Percentiles rank a stretch among this genome's conserved stretches.
phyloP scores from a whole-genome alignment of 108 stramenopile genomes.

The Skeletonema menzelii region DNA sequence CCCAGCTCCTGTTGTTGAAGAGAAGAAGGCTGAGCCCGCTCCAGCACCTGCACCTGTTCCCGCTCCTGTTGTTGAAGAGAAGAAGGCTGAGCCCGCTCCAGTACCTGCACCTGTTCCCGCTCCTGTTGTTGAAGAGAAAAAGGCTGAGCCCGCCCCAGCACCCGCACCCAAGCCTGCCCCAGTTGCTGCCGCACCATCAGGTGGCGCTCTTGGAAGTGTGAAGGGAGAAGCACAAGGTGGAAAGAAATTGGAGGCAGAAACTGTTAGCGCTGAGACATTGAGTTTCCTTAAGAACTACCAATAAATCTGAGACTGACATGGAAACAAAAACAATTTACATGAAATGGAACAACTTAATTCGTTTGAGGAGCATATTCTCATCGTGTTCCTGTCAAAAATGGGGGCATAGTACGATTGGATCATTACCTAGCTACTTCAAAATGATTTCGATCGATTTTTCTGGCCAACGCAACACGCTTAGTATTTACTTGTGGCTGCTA shows the following conservation, averaged over 20 bases:
- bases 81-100: constrained; percentile 21
- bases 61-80: constrained; percentile 11
- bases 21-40: constrained; percentile 13
- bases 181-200: constrained; percentile 8
- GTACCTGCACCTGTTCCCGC: constrained; percentile 23
- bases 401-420: background rate
- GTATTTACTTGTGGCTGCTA: constrained; percentile 1
- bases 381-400: background rate
- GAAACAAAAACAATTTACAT: background rate
- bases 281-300: constrained; percentile 71
- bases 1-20: constrained; percentile 19
- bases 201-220: constrained; percentile 67
- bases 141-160: constrained; percentile 20
- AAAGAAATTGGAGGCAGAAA: constrained; percentile 78
- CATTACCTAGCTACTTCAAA: background rate
- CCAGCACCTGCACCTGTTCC: constrained; percentile 20
- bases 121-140: constrained; percentile 15
- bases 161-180: constrained; percentile 12
- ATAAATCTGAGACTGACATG: background rate
- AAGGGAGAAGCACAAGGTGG: constrained; percentile 63
- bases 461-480: background rate
- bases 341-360: background rate
- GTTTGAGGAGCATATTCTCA: background rate
- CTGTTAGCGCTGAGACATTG: constrained; percentile 72
- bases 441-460: background rate